Evolutionary conservation across 768 basidiomycete genomes (phyloP).

Genomic region (Auricularia heimuer): DNA sequence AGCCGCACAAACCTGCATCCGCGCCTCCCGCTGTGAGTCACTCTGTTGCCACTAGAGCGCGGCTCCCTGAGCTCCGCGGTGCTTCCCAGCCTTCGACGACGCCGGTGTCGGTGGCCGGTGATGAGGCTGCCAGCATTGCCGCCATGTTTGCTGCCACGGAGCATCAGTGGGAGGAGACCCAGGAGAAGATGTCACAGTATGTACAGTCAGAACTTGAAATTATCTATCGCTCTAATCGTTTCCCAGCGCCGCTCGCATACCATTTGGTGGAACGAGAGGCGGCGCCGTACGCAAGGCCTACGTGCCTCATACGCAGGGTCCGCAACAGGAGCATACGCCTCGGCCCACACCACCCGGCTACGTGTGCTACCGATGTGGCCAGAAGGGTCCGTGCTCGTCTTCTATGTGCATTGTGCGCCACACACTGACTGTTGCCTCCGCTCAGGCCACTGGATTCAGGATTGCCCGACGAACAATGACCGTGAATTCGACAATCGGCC

Average conservation of each 20-base stretch:
- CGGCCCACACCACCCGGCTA: slow-evolving; percentile 87
- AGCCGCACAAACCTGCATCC: slow-evolving; percentile 36
- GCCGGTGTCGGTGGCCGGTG: slow-evolving; percentile 36
- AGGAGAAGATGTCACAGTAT: slow-evolving; percentile 99
- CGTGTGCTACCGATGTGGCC: slow-evolving; percentile 96
- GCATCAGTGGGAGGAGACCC: slow-evolving; percentile 95
- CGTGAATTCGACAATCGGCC: slow-evolving; percentile 90
- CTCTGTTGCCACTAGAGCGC: neutral
- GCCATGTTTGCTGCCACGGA: slow-evolving; percentile 95
- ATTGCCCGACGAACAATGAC: slow-evolving; percentile 96
- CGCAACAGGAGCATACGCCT: slow-evolving; percentile 41
- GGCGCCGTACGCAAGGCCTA: slow-evolving; percentile 46
- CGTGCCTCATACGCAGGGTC: slow-evolving; percentile 36
- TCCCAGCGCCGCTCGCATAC: slow-evolving; percentile 53
- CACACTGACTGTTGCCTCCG: neutral
- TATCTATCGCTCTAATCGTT: slow-evolving; percentile 27
- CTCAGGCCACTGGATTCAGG: slow-evolving; percentile 98
- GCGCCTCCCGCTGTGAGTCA: neutral
- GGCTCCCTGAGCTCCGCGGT: neutral
- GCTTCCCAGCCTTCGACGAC: slow-evolving; percentile 15
- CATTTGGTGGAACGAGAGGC: slow-evolving; percentile 53
- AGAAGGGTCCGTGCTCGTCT: slow-evolving; percentile 58
- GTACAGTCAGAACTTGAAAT: slow-evolving; percentile 46
- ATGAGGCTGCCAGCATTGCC: slow-evolving; percentile 93
- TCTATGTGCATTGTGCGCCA: neutral